Conservation (phyloP, 768 basidiomycete genomes). For the Tulasnella sp. region DNA sequence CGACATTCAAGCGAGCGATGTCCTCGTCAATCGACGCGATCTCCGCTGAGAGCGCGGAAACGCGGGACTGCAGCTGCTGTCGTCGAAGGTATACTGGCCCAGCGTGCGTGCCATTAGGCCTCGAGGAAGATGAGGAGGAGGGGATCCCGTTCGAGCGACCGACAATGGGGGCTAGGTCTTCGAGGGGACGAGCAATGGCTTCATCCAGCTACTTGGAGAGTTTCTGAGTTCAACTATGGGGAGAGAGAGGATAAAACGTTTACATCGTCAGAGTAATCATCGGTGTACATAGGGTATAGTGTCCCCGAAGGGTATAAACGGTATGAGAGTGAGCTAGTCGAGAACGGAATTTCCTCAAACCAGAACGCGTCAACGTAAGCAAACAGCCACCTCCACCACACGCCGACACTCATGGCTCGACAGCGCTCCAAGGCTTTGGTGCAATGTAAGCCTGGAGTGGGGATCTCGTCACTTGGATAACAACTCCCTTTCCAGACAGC, state of each 20-base stretch:
- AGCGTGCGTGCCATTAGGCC: not conserved
- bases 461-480: not conserved
- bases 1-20: slow-evolving; percentile 37
- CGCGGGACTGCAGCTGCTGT: slow-evolving; percentile 35
- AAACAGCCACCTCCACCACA: not conserved
- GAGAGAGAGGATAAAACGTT: not conserved
- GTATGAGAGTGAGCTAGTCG: not conserved
- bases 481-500: not conserved
- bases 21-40: slow-evolving; percentile 43
- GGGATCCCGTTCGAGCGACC: slow-evolving; percentile 11
- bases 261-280: slow-evolving; percentile 31
- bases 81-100: slow-evolving; percentile 7
- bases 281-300: not conserved
- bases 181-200: slow-evolving; percentile 7
- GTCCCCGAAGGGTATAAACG: not conserved
- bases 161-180: not conserved
- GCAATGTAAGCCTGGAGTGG: not conserved
- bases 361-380: not conserved
- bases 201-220: slow-evolving; percentile 8
- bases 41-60: slow-evolving; percentile 42
- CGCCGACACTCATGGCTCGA: not conserved
- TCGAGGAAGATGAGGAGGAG: slow-evolving; percentile 6
- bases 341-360: not conserved
- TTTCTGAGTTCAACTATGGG: not conserved
- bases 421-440: not conserved